Conservation (phyloP, 1,139 yeast genomes). For the Candida tetrigidarum region DNA sequence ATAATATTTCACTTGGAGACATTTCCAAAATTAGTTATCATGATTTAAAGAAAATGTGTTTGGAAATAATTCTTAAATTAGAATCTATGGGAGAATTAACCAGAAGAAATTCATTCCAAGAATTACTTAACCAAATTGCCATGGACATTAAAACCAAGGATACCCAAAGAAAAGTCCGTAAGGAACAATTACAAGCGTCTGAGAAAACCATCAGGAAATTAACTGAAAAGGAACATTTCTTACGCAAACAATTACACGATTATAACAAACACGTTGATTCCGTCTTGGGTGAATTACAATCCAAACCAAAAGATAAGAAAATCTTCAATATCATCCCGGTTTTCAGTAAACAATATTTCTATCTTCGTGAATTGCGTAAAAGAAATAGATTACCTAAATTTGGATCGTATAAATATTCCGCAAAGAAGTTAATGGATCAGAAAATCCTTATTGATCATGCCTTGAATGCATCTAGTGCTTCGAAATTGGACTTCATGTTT, state of each 20-base stretch:
- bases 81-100: constrained; percentile 71
- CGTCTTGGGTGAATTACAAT: constrained; percentile 66
- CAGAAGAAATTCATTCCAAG: constrained; percentile 77
- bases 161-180: constrained; percentile 64
- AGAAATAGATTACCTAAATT: constrained; percentile 72
- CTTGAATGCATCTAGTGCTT: constrained; percentile 50
- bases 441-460: constrained; percentile 66
- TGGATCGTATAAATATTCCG: constrained; percentile 84
- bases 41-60: constrained; percentile 74
- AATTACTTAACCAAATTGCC: constrained; percentile 80
- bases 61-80: constrained; percentile 76
- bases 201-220: constrained; percentile 62
- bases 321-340: constrained; percentile 60
- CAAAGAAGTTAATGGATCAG: constrained; percentile 75
- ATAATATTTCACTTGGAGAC: constrained; percentile 50
- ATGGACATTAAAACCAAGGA: constrained; percentile 82
- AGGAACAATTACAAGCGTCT: constrained; percentile 64
- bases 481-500: constrained; percentile 75
- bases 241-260: constrained; percentile 63
- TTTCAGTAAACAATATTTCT: constrained; percentile 80
- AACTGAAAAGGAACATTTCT: constrained; percentile 61
- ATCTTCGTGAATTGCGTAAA: constrained; percentile 71
- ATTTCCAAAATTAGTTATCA: constrained; percentile 65
- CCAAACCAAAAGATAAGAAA: constrained; percentile 53
- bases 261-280: constrained; percentile 73